Base-by-base conservation (phyloP, 2,329 filamentous ascomycete species). In the Talaromyces sp. region DNA sequence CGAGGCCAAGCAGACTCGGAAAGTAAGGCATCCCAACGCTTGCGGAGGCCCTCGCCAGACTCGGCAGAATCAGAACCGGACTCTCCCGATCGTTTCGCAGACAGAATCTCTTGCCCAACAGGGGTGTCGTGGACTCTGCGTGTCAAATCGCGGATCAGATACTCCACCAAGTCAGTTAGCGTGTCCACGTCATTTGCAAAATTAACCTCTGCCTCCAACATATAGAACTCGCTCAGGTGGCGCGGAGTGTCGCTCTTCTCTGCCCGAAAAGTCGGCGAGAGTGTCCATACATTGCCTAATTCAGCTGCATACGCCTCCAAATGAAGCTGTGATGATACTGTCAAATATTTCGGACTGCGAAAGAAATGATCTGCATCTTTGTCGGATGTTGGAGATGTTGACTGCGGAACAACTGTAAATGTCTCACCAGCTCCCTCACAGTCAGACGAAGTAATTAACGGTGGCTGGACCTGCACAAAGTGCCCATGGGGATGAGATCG, bases 211-310 rank as follows among this genome's bases (percentile, higher is more conserved):
- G 89, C 93, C 76, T 99, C 95, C 2, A 99, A 85, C 95, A 99
- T 98, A 78, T 98, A 98, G 71, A 99, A 98, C 72, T 99, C 95
- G 79, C 92, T 96, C 64, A 99, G 81, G 76, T 99, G 95, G 31
- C 95, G 87, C 5, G 92, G 88, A 0, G 95, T 98, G 71, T 98
- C 93, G 76, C 92, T 97, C 72, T 88, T 88, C 75, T 97, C 95
- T 4, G 95, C 95, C 42, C 95, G 87, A 72, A 99, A 99, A 0
- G 92, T 96, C 2, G 95, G 95, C 4, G 93, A 95, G 10, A 99
- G 79, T 1, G 93, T 90, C 93, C 95, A 99, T 7, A 98, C 95
- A 68, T 90, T 91, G 44, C 91, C 91, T 33, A 97, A 83, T 23
- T 93, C 88, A 69, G 96, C 92, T 0, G 93, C 88, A 61, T 97